Conservation (phyloP, 148 eudicot genomes). For the Heliosperma pusillum region DNA sequence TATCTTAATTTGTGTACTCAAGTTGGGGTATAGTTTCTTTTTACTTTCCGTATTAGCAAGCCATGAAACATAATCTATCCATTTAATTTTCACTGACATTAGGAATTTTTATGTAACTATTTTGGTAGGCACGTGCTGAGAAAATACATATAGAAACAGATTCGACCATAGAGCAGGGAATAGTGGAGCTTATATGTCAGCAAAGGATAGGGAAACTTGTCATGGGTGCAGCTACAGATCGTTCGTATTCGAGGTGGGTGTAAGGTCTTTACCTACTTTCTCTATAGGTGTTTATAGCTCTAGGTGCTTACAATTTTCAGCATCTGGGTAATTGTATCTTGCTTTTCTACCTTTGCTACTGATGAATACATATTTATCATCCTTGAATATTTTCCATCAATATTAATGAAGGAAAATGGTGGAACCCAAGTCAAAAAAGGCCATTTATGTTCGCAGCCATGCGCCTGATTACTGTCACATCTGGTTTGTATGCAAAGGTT, state of each 20-base stretch:
- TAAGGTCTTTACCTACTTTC: not conserved
- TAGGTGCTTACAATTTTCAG: not conserved
- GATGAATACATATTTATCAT: conserved; percentile 1
- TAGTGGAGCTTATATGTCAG: conserved; percentile 53
- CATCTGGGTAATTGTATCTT: not conserved
- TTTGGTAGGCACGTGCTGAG: conserved; percentile 51
- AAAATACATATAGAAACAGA: conserved; percentile 45
- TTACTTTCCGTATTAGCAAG: conserved; percentile 9
- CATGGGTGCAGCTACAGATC: conserved; percentile 79
- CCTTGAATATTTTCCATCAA: conserved; percentile 8
- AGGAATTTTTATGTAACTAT: conserved; percentile 8
- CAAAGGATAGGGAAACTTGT: conserved; percentile 57
- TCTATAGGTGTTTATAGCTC: not conserved
- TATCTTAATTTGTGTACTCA: conserved; percentile 48
- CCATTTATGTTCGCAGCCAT: conserved; percentile 46
- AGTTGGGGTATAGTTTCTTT: conserved; percentile 55
- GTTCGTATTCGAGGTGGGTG: conserved; percentile 45
- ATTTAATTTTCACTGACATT: not conserved
- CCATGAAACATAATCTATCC: conserved; percentile 5
- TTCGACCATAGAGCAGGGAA: conserved; percentile 62
- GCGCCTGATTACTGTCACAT: conserved; percentile 71
- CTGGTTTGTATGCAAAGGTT: conserved; percentile 72
- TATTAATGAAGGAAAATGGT: conserved; percentile 58
- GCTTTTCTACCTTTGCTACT: not conserved
- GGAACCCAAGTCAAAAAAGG: conserved; percentile 66